Evolutionary conservation across 202 grass and related monocot genomes (phyloP), one percentile per base, ranked within the genome.

Genomic region (Cymbopogon flexuosus): DNA sequence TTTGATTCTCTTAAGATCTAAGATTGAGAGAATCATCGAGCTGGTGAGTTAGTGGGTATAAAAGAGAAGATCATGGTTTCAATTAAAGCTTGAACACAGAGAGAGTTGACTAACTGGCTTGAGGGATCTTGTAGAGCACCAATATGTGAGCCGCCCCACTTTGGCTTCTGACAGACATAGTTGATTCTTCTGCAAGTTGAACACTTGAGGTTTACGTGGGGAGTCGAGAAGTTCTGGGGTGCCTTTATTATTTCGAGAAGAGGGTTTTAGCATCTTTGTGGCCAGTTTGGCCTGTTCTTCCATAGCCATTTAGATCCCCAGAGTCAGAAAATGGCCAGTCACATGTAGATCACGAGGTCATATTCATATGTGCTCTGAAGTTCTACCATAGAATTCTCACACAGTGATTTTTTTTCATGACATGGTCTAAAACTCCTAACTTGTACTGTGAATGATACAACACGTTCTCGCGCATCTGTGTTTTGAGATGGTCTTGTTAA

Each of bases 1-100:
- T 77, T 77, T 15, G 37, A 49, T 84, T 88, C 65, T 85, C 63
- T 69, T 47, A 67, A 41, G 54, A 57, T 77, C 65, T 77, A 77
- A 78, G 58, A 69, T 36, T 23, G 21, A 60, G 77, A 52, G 57
- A 58, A 77, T 67, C 65, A 14, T 47, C 75, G 49, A 68, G 58
- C n/a, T 77, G 37, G 4, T 60, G 52, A 18, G 27, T 41, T 49
- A 73, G 71, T n/a, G 65, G 15, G 3, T n/a, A 56, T 76, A 27
- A 70, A 73, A 86, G 79, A 35, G 2, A 36, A 45, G 40, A 72
- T 72, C 46, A 56, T 69, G 68, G 52, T 29, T 73, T 72, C 46
- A 67, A 59, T 89, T 81, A 81, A 81, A 78, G 77, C 27, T 27
- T 27, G 27, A 76, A 19, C 56, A 46, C 27, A 27, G 27, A 27